These are phyloP conservation scores for Guillardia theta DNA, from an alignment of 78 protist species.

Conservation along the genomic window DNA sequence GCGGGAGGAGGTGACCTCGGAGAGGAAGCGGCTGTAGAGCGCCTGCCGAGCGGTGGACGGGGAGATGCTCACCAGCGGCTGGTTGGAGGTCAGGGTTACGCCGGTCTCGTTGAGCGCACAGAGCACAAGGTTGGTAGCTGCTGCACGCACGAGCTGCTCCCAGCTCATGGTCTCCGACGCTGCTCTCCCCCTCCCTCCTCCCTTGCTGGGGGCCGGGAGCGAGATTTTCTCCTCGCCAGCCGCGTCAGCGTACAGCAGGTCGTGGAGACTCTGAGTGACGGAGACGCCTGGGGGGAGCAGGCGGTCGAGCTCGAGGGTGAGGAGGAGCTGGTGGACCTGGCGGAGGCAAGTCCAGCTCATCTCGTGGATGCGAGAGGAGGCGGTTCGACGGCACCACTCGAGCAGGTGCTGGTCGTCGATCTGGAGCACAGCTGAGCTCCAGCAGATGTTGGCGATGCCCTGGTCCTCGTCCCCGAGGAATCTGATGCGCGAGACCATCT, in stretches of 20 bases:
- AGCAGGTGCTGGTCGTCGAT: background rate
- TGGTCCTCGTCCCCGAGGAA: background rate
- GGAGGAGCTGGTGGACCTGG: constrained; percentile 19
- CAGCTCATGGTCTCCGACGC: no score
- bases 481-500: background rate
- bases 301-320: background rate
- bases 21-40: background rate
- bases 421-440: background rate
- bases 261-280: background rate
- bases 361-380: background rate
- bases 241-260: no score
- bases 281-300: background rate
- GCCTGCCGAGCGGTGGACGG: background rate
- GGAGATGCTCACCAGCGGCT: background rate
- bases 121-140: no score
- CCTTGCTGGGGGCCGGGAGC: no score
- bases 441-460: background rate
- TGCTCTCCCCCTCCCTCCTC: background rate
- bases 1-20: constrained; percentile 1
- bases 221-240: no score
- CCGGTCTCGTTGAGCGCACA: no score
- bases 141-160: no score
- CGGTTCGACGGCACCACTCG: background rate
- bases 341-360: constrained; percentile 35
- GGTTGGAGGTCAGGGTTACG: no score